Conservation (phyloP, 495 filamentous ascomycete species). For the Geoglossum glabrum region DNA sequence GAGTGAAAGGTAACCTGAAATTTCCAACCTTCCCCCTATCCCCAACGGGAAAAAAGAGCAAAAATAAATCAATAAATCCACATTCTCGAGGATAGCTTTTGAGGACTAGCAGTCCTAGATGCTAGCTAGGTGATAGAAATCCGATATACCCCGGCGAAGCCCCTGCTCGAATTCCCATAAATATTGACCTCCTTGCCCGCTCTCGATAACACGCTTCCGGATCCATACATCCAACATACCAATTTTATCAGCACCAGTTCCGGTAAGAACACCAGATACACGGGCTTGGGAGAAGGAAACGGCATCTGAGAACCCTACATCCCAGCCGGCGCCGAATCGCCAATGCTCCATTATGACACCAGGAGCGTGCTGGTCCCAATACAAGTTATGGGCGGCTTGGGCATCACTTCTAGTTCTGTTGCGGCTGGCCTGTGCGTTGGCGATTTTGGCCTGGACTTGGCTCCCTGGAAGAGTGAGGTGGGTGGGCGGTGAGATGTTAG, state of each 20-base stretch:
- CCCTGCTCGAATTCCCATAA: constrained; percentile 34
- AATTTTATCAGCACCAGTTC: constrained; percentile 26
- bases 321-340: constrained; percentile 30
- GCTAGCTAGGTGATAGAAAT: constrained; percentile 20
- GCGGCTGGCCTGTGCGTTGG: constrained; percentile 16
- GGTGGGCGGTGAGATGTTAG: constrained; percentile 20
- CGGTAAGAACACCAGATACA: constrained; percentile 4
- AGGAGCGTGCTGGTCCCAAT: constrained; percentile 24
- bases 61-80: not conserved
- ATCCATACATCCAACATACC: constrained; percentile 33
- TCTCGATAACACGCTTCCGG: constrained; percentile 29
- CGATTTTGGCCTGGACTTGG: constrained; percentile 15
- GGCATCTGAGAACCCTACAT: constrained; percentile 31
- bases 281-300: constrained; percentile 24
- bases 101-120: not conserved
- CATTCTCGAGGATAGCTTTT: not conserved
- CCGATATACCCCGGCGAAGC: constrained; percentile 23
- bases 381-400: constrained; percentile 19
- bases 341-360: constrained; percentile 26
- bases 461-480: constrained; percentile 15
- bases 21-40: too few species aligned
- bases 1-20: not conserved
- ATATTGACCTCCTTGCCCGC: constrained; percentile 20
- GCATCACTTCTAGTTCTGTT: constrained; percentile 14
- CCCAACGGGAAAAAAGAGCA: too few species aligned